Evolutionary conservation across 2,329 filamentous ascomycete genomes (phyloP).

Genomic region (Microsporum audouinii): DNA sequence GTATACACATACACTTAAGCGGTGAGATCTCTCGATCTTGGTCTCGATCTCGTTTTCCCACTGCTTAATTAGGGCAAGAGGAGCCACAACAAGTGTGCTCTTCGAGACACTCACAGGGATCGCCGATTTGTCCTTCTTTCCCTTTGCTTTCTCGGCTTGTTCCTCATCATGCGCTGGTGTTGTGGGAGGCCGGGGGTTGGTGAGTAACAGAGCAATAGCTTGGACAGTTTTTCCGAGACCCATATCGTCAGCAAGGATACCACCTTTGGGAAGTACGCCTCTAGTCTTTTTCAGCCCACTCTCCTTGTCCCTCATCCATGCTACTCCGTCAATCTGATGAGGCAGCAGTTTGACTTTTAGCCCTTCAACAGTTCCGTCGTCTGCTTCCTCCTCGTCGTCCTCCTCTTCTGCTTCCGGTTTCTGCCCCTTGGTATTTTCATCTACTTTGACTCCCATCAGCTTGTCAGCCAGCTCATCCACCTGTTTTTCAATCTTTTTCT

Average conservation of each 20-base stretch:
- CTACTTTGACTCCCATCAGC: slow-evolving; percentile 33
- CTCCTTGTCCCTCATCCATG: slow-evolving; percentile 92
- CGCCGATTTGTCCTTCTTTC: slow-evolving; percentile 40
- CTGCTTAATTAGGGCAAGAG: slow-evolving; percentile 86
- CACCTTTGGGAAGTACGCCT: slow-evolving; percentile 69
- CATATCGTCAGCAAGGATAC: slow-evolving; percentile 92
- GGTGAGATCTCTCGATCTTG: slow-evolving; percentile 59
- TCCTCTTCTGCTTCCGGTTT: slow-evolving; percentile 34
- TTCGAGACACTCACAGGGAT: slow-evolving; percentile 59
- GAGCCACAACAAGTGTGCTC: slow-evolving; percentile 82
- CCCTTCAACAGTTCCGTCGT: slow-evolving; percentile 60
- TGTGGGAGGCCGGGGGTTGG: slow-evolving; percentile 59
- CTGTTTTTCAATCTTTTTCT: slow-evolving; percentile 30
- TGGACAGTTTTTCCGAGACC: slow-evolving; percentile 94
- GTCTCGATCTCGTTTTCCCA: slow-evolving; percentile 90
- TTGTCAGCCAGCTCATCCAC: slow-evolving; percentile 35
- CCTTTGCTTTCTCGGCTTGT: slow-evolving; percentile 40
- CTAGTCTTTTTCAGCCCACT: slow-evolving; percentile 73
- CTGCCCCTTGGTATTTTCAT: slow-evolving; percentile 46
- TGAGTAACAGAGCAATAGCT: slow-evolving; percentile 76
- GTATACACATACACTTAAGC: slow-evolving; percentile 73
- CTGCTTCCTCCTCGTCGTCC: slow-evolving; percentile 42
- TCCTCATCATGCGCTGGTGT: slow-evolving; percentile 15
- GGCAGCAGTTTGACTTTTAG: slow-evolving; percentile 79
- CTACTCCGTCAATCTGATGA: slow-evolving; percentile 86